Base-by-base conservation (phyloP, 148 eudicot species). In the Arctostaphylos glauca region DNA sequence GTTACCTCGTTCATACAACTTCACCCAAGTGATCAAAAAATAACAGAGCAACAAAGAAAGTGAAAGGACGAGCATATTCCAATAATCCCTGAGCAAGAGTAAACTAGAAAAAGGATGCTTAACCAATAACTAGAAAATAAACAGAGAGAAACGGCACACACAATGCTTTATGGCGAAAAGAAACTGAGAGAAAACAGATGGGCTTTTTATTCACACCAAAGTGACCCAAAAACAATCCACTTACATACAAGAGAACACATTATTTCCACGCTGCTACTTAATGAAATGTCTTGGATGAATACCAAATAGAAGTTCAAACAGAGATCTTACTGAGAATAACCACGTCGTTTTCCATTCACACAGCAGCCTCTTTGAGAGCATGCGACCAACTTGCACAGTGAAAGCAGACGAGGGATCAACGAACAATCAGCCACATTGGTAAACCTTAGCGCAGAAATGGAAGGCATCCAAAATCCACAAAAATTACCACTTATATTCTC, bases 161-260 rank as follows among this genome's bases (percentile, higher is more conserved):
- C 25, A 62, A 44, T 25, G 15, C 14, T 15, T 46, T 19, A 44
- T 12, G 53, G 14, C 9, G 23, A 44, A 50, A 55, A 48, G 47
- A 15, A 38, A 77, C 4, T 55, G n/a, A 76, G 62, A 83, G 68
- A 15, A 47, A 78, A 84, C 83, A 77, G 53, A 76, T 50, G 81
- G 84, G 74, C 15, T 76, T 76, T 81, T 80, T 77, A 83, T 86
- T 86, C 84, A 84, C 86, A 83, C 86, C 81, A 67, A 31, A 70
- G 55, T 74, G 72, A 83, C 77, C 83, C 85, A 75, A 76, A 77
- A 86, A 82, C 86, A 60, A 78, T 82, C 82, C 79, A 84, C 68
- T 77, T 80, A 83, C 75, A 79, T 83, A 84, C 84, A 87, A 60
- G 76, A 56, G 82, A 83, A 31, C 64, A 86, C 88, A 83, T 81